phyloP scores from a whole-genome alignment of 306 rosid species.

The Begonia fuchsioides region DNA sequence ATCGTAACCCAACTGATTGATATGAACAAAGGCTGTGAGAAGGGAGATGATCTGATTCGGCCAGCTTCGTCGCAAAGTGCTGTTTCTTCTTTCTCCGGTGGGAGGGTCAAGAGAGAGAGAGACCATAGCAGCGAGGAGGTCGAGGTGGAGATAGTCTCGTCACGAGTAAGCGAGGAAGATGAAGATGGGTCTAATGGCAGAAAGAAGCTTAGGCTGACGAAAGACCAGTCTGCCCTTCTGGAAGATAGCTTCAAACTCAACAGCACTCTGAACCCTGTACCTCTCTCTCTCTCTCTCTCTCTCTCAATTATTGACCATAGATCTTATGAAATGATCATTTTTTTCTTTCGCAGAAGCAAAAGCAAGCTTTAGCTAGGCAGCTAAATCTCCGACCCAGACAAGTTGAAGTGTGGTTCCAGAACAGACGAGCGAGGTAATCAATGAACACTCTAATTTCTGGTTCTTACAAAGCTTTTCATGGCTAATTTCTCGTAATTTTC shows the following conservation, averaged over 20 bases:
- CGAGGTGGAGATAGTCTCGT: conserved; percentile 53
- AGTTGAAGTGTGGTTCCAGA: conserved; percentile 99
- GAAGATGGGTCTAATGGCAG: conserved; percentile 79
- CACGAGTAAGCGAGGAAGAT: conserved; percentile 78
- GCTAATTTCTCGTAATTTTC: too few species aligned
- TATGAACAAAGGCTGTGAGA: conserved; percentile 12
- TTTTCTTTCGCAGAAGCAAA: conserved; percentile 23
- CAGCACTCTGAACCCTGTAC: too few species aligned
- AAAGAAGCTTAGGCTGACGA: conserved; percentile 82
- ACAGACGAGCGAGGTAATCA: too few species aligned
- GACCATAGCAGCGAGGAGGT: conserved; percentile 55
- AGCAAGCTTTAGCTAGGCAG: conserved; percentile 71
- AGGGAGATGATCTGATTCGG: conserved; percentile 20
- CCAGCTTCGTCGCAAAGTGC: conserved; percentile 63
- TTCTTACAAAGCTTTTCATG: too few species aligned
- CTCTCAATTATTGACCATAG: conserved; percentile 15
- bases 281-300: too few species aligned
- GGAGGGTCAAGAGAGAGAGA: too few species aligned
- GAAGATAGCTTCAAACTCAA: too few species aligned
- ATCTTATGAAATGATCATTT: not conserved
- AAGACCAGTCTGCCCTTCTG: too few species aligned
- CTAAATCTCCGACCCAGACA: conserved; percentile 69
- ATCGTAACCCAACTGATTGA: conserved; percentile 7
- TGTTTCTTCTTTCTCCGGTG: conserved; percentile 77
- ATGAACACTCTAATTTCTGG: too few species aligned